Evolutionary conservation across 2,329 filamentous ascomycete species (phyloP).

Genomic region (Fusarium compactum): DNA sequence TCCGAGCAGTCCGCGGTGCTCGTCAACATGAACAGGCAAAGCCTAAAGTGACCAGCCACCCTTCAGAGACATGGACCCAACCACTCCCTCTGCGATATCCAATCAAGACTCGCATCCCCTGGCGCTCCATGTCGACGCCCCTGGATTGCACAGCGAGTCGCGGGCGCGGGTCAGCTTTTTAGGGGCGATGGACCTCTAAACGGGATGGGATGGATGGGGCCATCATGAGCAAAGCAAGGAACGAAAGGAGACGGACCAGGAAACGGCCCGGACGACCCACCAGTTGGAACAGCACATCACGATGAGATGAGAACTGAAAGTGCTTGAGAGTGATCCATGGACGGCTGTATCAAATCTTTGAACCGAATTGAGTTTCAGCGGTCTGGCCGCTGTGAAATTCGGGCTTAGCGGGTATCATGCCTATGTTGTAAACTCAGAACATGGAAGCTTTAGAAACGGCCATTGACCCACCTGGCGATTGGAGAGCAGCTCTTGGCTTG

Average conservation of each 20-base stretch:
- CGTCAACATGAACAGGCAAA: constrained; percentile 16
- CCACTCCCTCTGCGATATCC: constrained; percentile 4
- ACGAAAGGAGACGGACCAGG: constrained; percentile 33
- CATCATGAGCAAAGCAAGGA: constrained; percentile 35
- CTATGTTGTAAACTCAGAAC: constrained; percentile 18
- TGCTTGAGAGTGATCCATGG: constrained; percentile 5
- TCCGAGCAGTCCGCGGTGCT: constrained; percentile 33
- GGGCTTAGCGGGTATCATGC: constrained; percentile 20
- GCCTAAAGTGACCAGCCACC: constrained; percentile 36
- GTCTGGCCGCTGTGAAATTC: constrained; percentile 12
- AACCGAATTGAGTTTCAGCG: constrained; percentile 32
- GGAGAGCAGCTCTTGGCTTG: constrained; percentile 5
- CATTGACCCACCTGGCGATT: neutral
- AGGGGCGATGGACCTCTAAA: constrained; percentile 31
- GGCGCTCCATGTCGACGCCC: constrained; percentile 25
- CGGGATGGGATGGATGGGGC: constrained; percentile 30
- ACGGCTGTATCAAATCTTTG: constrained; percentile 2
- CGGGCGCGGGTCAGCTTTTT: constrained; percentile 31
- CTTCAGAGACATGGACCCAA: constrained; percentile 29
- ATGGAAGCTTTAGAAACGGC: neutral
- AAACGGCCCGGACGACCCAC: constrained; percentile 38
- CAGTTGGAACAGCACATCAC: constrained; percentile 28
- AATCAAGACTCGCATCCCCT: constrained; percentile 32
- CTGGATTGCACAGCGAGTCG: constrained; percentile 36
- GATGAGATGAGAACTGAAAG: constrained; percentile 10